These are phyloP conservation scores for Pestalotiopsis sp. DNA, from an alignment of 2,329 filamentous ascomycete species.

Conservation along the genomic window DNA sequence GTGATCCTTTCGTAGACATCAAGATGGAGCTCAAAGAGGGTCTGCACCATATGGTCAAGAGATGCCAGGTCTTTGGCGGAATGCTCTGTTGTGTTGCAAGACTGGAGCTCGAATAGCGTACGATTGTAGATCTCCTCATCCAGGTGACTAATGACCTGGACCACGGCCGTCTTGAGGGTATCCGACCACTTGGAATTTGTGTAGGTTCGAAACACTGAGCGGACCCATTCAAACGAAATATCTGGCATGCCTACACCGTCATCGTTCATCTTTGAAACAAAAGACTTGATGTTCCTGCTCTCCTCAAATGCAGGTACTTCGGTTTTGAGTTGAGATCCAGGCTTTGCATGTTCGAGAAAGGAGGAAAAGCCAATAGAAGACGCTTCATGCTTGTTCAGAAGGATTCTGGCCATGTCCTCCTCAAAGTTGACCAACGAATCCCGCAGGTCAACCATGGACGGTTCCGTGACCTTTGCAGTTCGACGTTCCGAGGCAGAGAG, in stretches of 20 bases:
- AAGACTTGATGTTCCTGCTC: constrained; percentile 49
- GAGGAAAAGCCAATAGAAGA: constrained; percentile 56
- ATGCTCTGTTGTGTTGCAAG: constrained; percentile 17
- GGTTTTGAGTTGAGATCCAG: constrained; percentile 49
- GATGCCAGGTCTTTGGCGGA: constrained; percentile 23
- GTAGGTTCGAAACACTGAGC: constrained; percentile 51
- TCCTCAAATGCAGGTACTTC: constrained; percentile 53
- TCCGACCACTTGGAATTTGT: constrained; percentile 57
- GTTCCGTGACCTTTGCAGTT: constrained; percentile 45
- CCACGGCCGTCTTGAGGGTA: constrained; percentile 54
- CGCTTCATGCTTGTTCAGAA: constrained; percentile 54
- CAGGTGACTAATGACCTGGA: constrained; percentile 54
- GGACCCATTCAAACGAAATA: constrained; percentile 59
- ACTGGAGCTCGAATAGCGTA: constrained; percentile 42
- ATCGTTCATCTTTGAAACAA: constrained; percentile 48
- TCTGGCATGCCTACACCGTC: constrained; percentile 57
- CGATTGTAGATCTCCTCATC: constrained; percentile 53
- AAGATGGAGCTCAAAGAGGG: constrained; percentile 62
- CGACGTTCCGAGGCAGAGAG: constrained; percentile 53
- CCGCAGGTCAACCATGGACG: constrained; percentile 50
- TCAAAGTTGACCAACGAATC: constrained; percentile 49
- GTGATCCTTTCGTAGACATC: constrained; percentile 61
- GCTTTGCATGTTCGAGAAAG: constrained; percentile 64
- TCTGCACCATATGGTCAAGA: constrained; percentile 50
- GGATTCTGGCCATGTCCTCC: constrained; percentile 52